A percentile compares a stretch with the other conserved stretches of the same genome.
Evolutionary conservation across 1,284 basidiomycete species (phyloP).

Genomic region (Cerioporus squamosus): DNA sequence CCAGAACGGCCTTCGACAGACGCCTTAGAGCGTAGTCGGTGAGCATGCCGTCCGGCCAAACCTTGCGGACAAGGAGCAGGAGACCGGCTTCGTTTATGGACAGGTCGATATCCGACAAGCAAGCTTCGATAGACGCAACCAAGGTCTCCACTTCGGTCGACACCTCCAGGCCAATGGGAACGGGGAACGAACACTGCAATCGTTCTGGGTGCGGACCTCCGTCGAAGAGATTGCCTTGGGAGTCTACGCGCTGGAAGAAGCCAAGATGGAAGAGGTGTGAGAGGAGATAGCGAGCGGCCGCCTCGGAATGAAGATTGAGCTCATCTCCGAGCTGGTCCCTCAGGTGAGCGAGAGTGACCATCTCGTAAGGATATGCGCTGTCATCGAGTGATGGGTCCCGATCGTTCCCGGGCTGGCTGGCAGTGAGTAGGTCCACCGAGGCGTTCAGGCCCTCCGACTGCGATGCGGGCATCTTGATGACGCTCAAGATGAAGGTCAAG

Average conservation of each 20-base stretch:
- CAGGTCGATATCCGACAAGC: constrained; percentile 70
- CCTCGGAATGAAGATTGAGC: constrained; percentile 58
- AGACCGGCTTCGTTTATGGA: constrained; percentile 77
- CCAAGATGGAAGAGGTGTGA: constrained; percentile 65
- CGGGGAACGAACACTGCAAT: constrained; percentile 57
- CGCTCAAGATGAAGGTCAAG: constrained; percentile 61
- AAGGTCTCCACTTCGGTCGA: constrained; percentile 75
- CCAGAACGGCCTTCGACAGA: constrained; percentile 55
- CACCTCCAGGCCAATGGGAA: constrained; percentile 73
- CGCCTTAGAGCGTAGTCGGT: constrained; percentile 68
- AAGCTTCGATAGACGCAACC: constrained; percentile 72
- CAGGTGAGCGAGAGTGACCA: constrained; percentile 60
- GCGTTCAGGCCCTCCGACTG: constrained; percentile 25
- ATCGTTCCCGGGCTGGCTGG: constrained; percentile 27
- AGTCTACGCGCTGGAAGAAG: constrained; percentile 56
- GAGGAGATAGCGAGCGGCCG: constrained; percentile 56
- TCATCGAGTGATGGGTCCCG: constrained; percentile 27
- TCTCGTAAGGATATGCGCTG: constrained; percentile 56
- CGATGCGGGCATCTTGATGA: constrained; percentile 53
- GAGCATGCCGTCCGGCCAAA: constrained; percentile 75
- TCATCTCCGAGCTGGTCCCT: constrained; percentile 64
- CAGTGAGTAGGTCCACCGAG: constrained; percentile 52
- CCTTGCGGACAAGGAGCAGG: constrained; percentile 61
- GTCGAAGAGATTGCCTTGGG: constrained; percentile 41
- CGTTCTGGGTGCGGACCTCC: constrained; percentile 32